phyloP scores from a whole-genome alignment of 352 stramenopile species.

The Globisporangium abappressorium region DNA sequence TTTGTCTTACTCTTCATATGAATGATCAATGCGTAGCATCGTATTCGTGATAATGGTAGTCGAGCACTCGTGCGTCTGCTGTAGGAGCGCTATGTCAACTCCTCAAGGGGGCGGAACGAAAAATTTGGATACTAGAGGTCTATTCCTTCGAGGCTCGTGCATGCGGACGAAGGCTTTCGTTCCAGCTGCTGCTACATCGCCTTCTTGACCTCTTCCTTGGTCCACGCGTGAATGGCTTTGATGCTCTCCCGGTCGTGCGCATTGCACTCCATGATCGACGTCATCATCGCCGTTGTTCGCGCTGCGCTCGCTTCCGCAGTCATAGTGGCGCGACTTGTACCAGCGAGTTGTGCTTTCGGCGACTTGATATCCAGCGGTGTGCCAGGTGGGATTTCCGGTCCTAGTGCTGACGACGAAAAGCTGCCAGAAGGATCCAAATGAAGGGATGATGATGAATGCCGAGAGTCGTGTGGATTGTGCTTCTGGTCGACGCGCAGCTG shows the following conservation, averaged over 20 bases:
- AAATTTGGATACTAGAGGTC: neutral
- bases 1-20: too few relatives aligned
- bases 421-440: neutral
- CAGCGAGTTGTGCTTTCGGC: neutral
- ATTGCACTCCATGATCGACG: constrained; percentile 44
- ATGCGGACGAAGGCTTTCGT: neutral
- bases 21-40: too few relatives aligned
- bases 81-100: too few relatives aligned
- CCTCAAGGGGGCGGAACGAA: too few relatives aligned
- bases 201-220: constrained; percentile 52
- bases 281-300: constrained; percentile 33
- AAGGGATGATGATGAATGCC: constrained; percentile 1
- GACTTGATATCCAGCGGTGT: neutral
- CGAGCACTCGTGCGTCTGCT: too few relatives aligned
- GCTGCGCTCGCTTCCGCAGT: constrained; percentile 19
- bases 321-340: neutral
- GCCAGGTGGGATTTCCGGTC: neutral
- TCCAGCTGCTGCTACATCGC: constrained; percentile 3
- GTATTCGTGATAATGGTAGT: too few relatives aligned
- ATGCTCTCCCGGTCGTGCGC: constrained; percentile 45
- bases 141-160: neutral
- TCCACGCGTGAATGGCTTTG: constrained; percentile 29
- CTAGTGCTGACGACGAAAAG: neutral
- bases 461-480: constrained; percentile 23
- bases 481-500: constrained; percentile 41